phyloP scores from a whole-genome alignment of 371 early-diverging fungal genomes.

The Nematocida sp. region DNA sequence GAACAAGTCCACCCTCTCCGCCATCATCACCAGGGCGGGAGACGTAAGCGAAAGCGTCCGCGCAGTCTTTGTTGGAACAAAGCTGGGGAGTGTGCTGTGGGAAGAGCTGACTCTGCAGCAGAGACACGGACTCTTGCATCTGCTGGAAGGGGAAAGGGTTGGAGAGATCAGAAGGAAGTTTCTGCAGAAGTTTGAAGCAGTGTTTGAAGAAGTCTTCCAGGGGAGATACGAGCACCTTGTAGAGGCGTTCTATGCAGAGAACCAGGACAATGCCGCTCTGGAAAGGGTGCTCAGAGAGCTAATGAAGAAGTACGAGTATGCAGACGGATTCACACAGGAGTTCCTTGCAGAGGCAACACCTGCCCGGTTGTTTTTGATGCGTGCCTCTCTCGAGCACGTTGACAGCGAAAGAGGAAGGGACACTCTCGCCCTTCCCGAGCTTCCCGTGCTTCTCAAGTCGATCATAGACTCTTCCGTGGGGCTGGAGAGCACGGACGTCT shows the following conservation, averaged over 20 bases:
- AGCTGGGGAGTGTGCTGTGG: conserved; percentile 17
- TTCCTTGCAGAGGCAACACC: conserved; percentile 35
- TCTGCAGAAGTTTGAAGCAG: conserved; percentile 28
- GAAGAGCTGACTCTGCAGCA: conserved; percentile 8
- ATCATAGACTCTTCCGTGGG: conserved; percentile 23
- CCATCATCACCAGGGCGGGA: conserved; percentile 6
- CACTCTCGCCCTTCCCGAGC: conserved; percentile 14
- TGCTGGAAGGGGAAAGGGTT: conserved; percentile 28
- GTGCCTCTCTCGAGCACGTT: conserved; percentile 30
- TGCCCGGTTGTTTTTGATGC: conserved; percentile 38
- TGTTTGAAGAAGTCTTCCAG: conserved; percentile 37
- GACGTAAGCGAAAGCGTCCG: conserved; percentile 40
- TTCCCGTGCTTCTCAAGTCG: conserved; percentile 27
- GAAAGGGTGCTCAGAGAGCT: conserved; percentile 29
- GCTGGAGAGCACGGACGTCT: neutral
- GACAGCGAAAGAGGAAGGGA: conserved; percentile 42
- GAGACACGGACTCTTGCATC: neutral
- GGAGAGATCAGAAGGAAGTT: conserved; percentile 27
- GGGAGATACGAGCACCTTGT: conserved; percentile 34
- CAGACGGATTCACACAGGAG: conserved; percentile 34
- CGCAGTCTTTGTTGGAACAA: conserved; percentile 28
- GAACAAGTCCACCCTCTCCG: conserved; percentile 20
- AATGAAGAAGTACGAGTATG: conserved; percentile 50
- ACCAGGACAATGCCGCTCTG: conserved; percentile 26
- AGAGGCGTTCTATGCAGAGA: conserved; percentile 39